Evolutionary conservation across 1,139 yeast genomes (phyloP).

Genomic region (Sugiyamaella sp.): DNA sequence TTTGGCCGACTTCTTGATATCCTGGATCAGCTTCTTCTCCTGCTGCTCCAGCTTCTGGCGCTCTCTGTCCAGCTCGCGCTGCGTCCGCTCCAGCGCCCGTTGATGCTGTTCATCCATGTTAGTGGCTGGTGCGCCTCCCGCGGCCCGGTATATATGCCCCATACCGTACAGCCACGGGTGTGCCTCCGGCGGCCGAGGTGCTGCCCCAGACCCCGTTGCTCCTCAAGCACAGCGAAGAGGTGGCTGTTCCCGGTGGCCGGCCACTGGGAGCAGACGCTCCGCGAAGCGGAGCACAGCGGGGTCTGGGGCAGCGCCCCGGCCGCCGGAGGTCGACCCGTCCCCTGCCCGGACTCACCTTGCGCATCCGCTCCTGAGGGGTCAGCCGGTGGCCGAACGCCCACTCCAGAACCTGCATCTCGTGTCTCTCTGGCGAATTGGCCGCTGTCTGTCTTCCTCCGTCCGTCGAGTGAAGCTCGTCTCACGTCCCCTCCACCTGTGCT

Average conservation of each 20-base stretch:
- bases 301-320: not conserved
- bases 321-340: not conserved
- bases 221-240: too few relatives aligned
- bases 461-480: too few relatives aligned
- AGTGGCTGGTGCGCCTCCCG: not conserved
- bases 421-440: not conserved
- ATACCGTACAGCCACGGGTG: not conserved
- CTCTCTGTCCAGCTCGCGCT: conserved; percentile 88
- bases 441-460: not conserved
- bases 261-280: not conserved
- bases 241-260: not conserved
- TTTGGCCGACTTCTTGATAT: conserved; percentile 89
- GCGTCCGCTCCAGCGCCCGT: conserved; percentile 90
- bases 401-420: conserved; percentile 65
- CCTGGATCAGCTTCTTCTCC: conserved; percentile 82
- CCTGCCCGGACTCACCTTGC: conserved; percentile 53
- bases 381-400: conserved; percentile 95
- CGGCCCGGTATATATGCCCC: not conserved
- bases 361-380: conserved; percentile 92
- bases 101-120: conserved; percentile 61
- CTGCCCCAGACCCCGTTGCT: conserved; percentile 13
- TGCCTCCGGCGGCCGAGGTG: conserved; percentile 14
- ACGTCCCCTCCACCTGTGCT: not conserved
- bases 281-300: not conserved
- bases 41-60: conserved; percentile 82